A percentile compares a stretch with the other conserved stretches of the same genome.
Conservation (phyloP, 2,329 filamentous ascomycete genomes). For the Fusarium anthophilum region DNA sequence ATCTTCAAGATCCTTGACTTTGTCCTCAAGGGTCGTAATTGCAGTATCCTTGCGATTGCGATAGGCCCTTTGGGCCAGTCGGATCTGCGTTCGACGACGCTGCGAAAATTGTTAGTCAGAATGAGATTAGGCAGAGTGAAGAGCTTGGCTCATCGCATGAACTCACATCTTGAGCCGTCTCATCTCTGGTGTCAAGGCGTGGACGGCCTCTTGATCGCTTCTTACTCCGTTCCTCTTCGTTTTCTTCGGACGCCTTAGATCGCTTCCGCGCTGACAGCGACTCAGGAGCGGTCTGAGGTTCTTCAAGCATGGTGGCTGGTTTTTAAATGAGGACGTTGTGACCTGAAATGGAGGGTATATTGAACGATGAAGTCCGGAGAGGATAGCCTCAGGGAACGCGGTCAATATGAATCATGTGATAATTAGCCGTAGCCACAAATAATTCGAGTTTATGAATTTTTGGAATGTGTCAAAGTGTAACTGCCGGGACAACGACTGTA, state of each 20-base stretch:
- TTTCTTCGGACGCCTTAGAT: constrained; percentile 34
- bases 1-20: constrained; percentile 74
- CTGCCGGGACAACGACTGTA: background rate
- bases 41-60: constrained; percentile 85
- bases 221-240: constrained; percentile 55
- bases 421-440: background rate
- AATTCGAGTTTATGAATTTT: background rate
- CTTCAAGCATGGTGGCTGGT: constrained; percentile 13
- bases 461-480: background rate
- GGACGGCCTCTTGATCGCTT: constrained; percentile 78
- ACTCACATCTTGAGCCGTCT: constrained; percentile 80
- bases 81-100: constrained; percentile 87
- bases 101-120: constrained; percentile 48
- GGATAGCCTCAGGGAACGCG: background rate
- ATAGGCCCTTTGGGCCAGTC: constrained; percentile 86
- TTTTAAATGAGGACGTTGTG: background rate
- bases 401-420: background rate
- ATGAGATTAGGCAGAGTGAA: background rate
- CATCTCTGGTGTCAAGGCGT: constrained; percentile 78
- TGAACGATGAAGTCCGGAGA: background rate
- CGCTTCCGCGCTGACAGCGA: constrained; percentile 36
- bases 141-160: background rate
- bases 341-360: background rate
- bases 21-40: constrained; percentile 76
- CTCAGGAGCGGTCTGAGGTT: background rate